phyloP scores from a whole-genome alignment of 2,329 filamentous ascomycete genomes.

The Lecanoromycetidae sp. region DNA sequence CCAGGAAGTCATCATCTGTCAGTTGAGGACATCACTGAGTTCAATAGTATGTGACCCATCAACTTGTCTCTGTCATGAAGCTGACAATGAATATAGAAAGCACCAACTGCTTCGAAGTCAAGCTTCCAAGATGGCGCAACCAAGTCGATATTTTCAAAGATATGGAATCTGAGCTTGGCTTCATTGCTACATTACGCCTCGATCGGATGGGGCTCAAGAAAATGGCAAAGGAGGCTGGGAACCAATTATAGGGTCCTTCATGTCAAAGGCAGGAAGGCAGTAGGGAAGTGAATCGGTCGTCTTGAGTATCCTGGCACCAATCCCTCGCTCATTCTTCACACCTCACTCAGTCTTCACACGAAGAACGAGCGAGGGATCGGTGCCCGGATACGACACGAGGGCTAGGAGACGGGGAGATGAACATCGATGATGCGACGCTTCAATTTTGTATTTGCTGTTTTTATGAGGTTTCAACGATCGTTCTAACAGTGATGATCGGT shows the following conservation, averaged over 20 bases:
- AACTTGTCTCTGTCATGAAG: neutral
- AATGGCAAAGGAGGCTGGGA: conserved; percentile 1
- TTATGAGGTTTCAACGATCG: no score
- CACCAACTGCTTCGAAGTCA: neutral
- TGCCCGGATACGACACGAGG: no score
- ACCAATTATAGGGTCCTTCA: conserved; percentile 6
- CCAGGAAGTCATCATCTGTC: neutral
- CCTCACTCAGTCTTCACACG: no score
- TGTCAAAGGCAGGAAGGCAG: conserved; percentile 14
- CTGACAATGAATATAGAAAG: neutral
- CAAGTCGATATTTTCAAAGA: conserved; percentile 8
- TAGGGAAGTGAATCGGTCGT: no score
- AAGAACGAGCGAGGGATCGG: no score
- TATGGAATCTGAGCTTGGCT: neutral
- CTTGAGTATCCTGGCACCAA: no score
- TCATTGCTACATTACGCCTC: conserved; percentile 4
- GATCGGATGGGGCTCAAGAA: conserved; percentile 1
- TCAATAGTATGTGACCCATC: neutral
- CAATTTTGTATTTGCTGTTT: no score
- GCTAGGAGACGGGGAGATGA: no score
- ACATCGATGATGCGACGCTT: no score
- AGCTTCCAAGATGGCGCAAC: conserved; percentile 9
- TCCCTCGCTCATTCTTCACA: no score
- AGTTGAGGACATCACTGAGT: neutral
- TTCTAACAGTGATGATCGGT: no score